Conservation (phyloP, 805 yeast species). For the Saturnispora halmiae region DNA sequence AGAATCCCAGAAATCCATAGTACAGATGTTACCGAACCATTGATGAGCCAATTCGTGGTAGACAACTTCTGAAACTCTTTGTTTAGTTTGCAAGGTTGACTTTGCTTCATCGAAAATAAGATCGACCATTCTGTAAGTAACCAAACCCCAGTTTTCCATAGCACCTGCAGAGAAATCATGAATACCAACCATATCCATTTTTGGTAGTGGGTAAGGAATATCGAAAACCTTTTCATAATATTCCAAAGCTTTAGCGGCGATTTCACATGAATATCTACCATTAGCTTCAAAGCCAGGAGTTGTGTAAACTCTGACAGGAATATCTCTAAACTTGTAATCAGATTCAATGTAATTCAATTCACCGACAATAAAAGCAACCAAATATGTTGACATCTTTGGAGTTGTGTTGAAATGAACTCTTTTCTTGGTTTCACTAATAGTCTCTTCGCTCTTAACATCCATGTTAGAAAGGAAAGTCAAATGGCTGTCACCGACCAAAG, state of each 20-base stretch:
- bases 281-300: constrained; percentile 39
- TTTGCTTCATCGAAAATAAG: constrained; percentile 40
- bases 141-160: constrained; percentile 87
- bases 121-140: constrained; percentile 57
- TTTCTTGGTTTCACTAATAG: constrained; percentile 14
- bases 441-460: constrained; percentile 30
- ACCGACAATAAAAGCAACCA: constrained; percentile 52
- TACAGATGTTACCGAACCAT: constrained; percentile 86
- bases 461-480: constrained; percentile 40
- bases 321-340: constrained; percentile 35
- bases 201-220: constrained; percentile 66
- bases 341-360: constrained; percentile 47
- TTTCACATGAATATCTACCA: constrained; percentile 40
- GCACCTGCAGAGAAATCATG: constrained; percentile 79
- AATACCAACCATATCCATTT: constrained; percentile 72
- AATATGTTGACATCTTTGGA: constrained; percentile 47
- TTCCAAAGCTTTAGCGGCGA: constrained; percentile 46
- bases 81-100: constrained; percentile 45
- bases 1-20: constrained; percentile 93
- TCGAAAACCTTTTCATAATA: constrained; percentile 42
- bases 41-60: constrained; percentile 89
- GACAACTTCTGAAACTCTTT: constrained; percentile 74
- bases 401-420: constrained; percentile 37
- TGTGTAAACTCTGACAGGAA: constrained; percentile 47
- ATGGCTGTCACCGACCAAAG: constrained; percentile 30